Percentiles rank a stretch among this genome's conserved stretches.
Conservation (phyloP, 2,329 filamentous ascomycete species). For the Xylariaceae sp. region DNA sequence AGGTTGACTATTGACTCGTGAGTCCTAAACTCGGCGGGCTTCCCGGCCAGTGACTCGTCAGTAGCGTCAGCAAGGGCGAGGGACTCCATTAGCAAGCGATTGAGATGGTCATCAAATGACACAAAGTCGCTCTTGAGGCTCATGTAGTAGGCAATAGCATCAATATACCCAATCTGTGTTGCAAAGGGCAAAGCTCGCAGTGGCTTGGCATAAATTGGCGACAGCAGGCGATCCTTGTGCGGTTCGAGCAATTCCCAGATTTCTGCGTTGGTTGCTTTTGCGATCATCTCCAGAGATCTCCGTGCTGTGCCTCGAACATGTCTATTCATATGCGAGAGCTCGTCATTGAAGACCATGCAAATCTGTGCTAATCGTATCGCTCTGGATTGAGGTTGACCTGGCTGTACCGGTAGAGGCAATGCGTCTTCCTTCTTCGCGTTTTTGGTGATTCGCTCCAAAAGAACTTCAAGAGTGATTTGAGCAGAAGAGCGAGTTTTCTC, state of each 20-base stretch:
- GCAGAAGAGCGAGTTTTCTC: slow-evolving; percentile 81
- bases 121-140: slow-evolving; percentile 84
- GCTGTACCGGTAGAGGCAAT: slow-evolving; percentile 35
- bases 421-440: slow-evolving; percentile 75
- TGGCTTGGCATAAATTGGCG: slow-evolving; percentile 92
- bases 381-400: slow-evolving; percentile 43
- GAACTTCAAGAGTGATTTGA: slow-evolving; percentile 73
- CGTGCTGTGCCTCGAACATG: slow-evolving; percentile 87
- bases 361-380: slow-evolving; percentile 64
- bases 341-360: slow-evolving; percentile 78
- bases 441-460: slow-evolving; percentile 74
- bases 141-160: slow-evolving; percentile 94
- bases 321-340: slow-evolving; percentile 92
- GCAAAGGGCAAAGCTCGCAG: slow-evolving; percentile 86
- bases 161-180: slow-evolving; percentile 96
- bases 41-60: slow-evolving; percentile 86
- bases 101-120: slow-evolving; percentile 85
- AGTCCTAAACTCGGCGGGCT: slow-evolving; percentile 90
- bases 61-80: slow-evolving; percentile 90
- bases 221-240: slow-evolving; percentile 83
- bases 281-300: slow-evolving; percentile 72
- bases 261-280: slow-evolving; percentile 69
- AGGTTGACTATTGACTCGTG: slow-evolving; percentile 89
- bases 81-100: slow-evolving; percentile 86
- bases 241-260: slow-evolving; percentile 85